These are phyloP conservation scores for Peziza echinospora DNA, from an alignment of 495 filamentous ascomycete species.

Conservation along the genomic window DNA sequence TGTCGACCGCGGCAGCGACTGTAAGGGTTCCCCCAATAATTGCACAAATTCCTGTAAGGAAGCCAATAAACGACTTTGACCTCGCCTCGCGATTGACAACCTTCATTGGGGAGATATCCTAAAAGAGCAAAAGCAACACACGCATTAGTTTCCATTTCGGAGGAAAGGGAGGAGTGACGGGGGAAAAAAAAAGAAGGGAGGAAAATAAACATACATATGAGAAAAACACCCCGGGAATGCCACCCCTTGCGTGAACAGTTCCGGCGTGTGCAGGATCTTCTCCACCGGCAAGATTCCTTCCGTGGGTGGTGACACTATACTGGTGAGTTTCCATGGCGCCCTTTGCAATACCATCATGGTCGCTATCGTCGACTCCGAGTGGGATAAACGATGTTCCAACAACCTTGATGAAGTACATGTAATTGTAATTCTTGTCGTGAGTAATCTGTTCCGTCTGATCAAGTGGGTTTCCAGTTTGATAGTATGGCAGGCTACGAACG, in stretches of 20 bases:
- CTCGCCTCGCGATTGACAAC: slow-evolving; percentile 91
- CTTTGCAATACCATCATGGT: slow-evolving; percentile 12
- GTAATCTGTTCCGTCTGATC: slow-evolving; percentile 60
- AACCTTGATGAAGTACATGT: slow-evolving; percentile 98
- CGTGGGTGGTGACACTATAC: slow-evolving; percentile 90
- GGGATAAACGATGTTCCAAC: slow-evolving; percentile 88
- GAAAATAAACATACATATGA: slow-evolving; percentile 46
- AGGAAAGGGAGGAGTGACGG: background rate
- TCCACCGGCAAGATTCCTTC: slow-evolving; percentile 62
- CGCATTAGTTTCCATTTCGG: too few relatives aligned
- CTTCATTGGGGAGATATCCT: slow-evolving; percentile 99
- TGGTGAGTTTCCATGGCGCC: slow-evolving; percentile 72
- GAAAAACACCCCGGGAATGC: slow-evolving; percentile 96
- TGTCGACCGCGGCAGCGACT: slow-evolving; percentile 81
- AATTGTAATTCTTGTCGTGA: slow-evolving; percentile 69
- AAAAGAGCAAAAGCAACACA: slow-evolving; percentile 1
- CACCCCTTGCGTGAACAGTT: slow-evolving; percentile 64
- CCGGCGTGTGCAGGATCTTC: slow-evolving; percentile 67
- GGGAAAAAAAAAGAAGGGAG: background rate
- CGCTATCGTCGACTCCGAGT: slow-evolving; percentile 28
- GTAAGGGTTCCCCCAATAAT: slow-evolving; percentile 89
- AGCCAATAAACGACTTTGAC: slow-evolving; percentile 66
- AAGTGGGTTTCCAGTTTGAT: slow-evolving; percentile 74
- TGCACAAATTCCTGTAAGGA: slow-evolving; percentile 82
- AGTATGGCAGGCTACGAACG: slow-evolving; percentile 22